These are phyloP conservation scores for Penicillium lividum DNA, from an alignment of 495 filamentous ascomycete genomes.

Conservation along the genomic window DNA sequence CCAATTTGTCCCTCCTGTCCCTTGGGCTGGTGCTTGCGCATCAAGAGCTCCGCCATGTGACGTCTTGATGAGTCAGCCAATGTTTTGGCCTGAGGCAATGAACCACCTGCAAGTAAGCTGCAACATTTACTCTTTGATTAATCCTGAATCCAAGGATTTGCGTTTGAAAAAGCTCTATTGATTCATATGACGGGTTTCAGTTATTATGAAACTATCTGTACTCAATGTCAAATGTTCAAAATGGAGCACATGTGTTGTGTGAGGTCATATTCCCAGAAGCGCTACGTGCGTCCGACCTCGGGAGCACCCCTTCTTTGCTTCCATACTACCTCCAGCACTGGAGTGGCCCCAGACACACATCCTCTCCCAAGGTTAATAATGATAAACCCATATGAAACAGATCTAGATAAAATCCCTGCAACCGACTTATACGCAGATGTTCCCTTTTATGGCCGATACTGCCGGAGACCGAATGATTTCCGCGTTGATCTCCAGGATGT, in stretches of 20 bases:
- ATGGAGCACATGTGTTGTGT: too few species aligned
- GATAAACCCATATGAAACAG: slow-evolving; percentile 35
- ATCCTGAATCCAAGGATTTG: too few species aligned
- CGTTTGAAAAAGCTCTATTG: too few species aligned
- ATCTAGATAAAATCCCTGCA: slow-evolving; percentile 35
- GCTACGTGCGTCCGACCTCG: too few species aligned
- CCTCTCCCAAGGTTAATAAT: background rate
- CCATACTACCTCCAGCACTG: too few species aligned
- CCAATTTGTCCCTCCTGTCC: slow-evolving; percentile 22
- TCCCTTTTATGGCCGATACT: slow-evolving; percentile 40
- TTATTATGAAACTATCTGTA: too few species aligned
- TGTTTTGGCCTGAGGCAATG: background rate
- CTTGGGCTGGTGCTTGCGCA: slow-evolving; percentile 6
- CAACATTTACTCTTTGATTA: background rate
- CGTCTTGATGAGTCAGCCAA: slow-evolving; percentile 21
- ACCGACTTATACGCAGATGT: slow-evolving; percentile 37
- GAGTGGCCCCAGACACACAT: too few species aligned
- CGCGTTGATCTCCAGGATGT: slow-evolving; percentile 31
- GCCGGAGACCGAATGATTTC: slow-evolving; percentile 35
- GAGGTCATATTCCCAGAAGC: too few species aligned
- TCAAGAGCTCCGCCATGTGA: slow-evolving; percentile 19
- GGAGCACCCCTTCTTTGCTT: too few species aligned
- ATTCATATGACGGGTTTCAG: too few species aligned
- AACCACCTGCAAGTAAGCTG: background rate
- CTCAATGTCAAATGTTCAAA: too few species aligned